phyloP scores from a whole-genome alignment of 164 flowering plant species.

The Piper betle region DNA sequence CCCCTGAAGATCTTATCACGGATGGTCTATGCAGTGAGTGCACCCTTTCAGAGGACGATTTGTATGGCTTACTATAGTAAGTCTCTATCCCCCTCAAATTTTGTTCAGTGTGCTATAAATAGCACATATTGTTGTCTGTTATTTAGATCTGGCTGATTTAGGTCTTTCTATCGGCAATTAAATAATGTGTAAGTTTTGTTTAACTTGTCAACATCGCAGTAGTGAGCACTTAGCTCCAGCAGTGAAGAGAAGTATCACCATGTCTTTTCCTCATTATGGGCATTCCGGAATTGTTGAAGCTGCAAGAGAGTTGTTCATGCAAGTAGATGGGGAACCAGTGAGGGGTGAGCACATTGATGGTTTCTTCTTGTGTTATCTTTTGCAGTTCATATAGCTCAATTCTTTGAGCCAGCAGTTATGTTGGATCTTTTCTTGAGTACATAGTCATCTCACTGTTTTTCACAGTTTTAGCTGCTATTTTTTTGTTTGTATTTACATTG shows the following conservation, averaged over 20 bases:
- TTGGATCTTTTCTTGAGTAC: too few relatives aligned
- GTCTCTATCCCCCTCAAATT: slow-evolving; percentile 18
- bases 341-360: slow-evolving; percentile 13
- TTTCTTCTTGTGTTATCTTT: neutral
- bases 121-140: neutral
- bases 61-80: slow-evolving; percentile 64
- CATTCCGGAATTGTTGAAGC: slow-evolving; percentile 80
- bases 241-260: slow-evolving; percentile 25
- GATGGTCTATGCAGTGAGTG: slow-evolving; percentile 77
- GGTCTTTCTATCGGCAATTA: neutral
- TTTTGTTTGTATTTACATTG: neutral
- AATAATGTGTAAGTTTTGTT: neutral
- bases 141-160: neutral
- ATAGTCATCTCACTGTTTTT: neutral
- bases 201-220: slow-evolving; percentile 15
- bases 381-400: neutral
- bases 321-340: slow-evolving; percentile 46
- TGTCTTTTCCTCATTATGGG: slow-evolving; percentile 66
- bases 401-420: neutral
- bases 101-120: neutral
- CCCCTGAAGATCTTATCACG: slow-evolving; percentile 83
- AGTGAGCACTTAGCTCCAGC: slow-evolving; percentile 21
- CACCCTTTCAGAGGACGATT: slow-evolving; percentile 42
- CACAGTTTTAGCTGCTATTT: neutral
- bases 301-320: slow-evolving; percentile 61